Percentiles rank a stretch among this genome's conserved stretches.
Conservation (phyloP, 495 filamentous ascomycete genomes). For the Letharia lupina region DNA sequence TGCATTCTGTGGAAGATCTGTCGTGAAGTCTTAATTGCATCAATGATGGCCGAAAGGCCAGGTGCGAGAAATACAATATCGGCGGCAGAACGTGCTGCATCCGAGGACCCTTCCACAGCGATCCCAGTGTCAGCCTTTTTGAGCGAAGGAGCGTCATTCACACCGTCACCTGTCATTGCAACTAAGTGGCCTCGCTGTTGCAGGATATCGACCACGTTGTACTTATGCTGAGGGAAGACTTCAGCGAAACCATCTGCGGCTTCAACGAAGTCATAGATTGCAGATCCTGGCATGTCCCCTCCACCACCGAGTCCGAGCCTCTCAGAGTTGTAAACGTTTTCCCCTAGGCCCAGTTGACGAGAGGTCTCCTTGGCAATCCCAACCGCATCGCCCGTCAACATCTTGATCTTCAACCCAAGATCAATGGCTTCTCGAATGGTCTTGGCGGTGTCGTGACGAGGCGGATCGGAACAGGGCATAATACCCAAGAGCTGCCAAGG, state of each 20-base stretch:
- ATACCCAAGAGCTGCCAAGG: conserved; percentile 89
- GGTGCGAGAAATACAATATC: conserved; percentile 92
- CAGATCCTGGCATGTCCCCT: conserved; percentile 84
- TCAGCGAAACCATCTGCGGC: conserved; percentile 83
- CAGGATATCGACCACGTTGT: conserved; percentile 69
- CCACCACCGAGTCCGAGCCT: conserved; percentile 74
- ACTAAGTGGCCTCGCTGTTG: conserved; percentile 57
- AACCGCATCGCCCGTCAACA: conserved; percentile 93
- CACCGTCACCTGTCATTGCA: conserved; percentile 74
- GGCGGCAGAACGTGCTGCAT: conserved; percentile 84
- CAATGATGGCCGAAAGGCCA: conserved; percentile 86
- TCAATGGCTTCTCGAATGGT: conserved; percentile 84
- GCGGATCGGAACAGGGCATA: conserved; percentile 87
- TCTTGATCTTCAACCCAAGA: conserved; percentile 85
- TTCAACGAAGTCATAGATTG: conserved; percentile 91
- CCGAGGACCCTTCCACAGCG: conserved; percentile 87
- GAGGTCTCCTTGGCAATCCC: conserved; percentile 89
- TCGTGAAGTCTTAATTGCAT: conserved; percentile 86
- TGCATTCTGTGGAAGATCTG: conserved; percentile 98
- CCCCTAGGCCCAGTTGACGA: conserved; percentile 81
- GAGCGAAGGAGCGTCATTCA: conserved; percentile 75
- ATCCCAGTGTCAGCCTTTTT: conserved; percentile 55
- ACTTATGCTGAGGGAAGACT: conserved; percentile 72
- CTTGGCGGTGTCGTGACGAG: conserved; percentile 81
- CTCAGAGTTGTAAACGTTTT: conserved; percentile 90